phyloP scores from a whole-genome alignment of 2,329 filamentous ascomycete species.

The Lecanicillium sp. region DNA sequence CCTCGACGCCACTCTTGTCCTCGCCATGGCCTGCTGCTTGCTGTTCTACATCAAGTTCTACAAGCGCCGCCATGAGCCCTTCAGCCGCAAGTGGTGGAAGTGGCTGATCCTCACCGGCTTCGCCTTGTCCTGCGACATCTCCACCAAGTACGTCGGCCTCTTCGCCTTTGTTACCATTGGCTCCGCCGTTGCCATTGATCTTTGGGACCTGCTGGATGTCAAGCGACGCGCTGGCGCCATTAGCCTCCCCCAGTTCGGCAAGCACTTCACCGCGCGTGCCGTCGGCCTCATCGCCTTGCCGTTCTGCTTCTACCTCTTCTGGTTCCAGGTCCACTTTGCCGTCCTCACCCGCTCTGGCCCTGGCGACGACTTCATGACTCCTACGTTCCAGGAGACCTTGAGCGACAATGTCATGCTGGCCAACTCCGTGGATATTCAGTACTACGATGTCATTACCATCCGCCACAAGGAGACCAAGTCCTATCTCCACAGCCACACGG shows the following conservation, averaged over 20 bases:
- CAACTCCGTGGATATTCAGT: constrained; percentile 79
- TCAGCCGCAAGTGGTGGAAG: constrained; percentile 98
- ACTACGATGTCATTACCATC: constrained; percentile 81
- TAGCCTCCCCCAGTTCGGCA: constrained; percentile 68
- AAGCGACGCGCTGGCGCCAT: constrained; percentile 78
- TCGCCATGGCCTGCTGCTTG: constrained; percentile 93
- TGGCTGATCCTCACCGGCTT: constrained; percentile 96
- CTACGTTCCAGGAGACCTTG: constrained; percentile 94
- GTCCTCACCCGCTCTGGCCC: constrained; percentile 84
- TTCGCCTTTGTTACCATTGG: constrained; percentile 98
- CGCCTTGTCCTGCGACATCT: constrained; percentile 92
- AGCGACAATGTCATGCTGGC: constrained; percentile 90
- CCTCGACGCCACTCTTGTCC: constrained; percentile 85
- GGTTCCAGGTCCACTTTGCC: constrained; percentile 99
- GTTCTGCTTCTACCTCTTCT: constrained; percentile 97
- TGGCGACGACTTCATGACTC: constrained; percentile 97
- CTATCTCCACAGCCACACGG: constrained; percentile 88
- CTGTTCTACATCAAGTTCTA: constrained; percentile 96
- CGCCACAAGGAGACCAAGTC: constrained; percentile 97
- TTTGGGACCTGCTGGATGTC: constrained; percentile 90
- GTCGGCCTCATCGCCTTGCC: constrained; percentile 82
- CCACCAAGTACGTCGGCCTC: constrained; percentile 92
- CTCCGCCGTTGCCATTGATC: constrained; percentile 84
- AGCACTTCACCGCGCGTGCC: constrained; percentile 85
- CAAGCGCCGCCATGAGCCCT: constrained; percentile 83